phyloP scores from a whole-genome alignment of 495 filamentous ascomycete genomes.

The Aspergillus campestris region DNA sequence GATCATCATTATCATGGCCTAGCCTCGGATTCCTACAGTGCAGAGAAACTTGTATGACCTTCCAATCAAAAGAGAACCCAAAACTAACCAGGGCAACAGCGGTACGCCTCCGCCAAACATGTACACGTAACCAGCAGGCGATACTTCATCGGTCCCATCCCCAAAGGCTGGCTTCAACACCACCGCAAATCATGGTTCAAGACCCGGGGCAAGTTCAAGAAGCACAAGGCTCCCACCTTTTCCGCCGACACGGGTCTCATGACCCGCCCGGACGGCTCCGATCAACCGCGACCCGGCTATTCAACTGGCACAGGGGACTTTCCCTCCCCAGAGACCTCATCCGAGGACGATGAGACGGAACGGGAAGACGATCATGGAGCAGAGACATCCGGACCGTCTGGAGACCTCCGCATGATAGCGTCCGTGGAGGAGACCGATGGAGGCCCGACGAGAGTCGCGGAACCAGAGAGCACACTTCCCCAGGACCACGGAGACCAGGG shows the following conservation, averaged over 20 bases:
- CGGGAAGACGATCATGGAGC: conserved; percentile 12
- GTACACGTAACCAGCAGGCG: conserved; percentile 54
- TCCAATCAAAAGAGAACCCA: not conserved
- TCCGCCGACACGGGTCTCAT: conserved; percentile 36
- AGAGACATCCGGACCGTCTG: not conserved
- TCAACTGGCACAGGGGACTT: conserved; percentile 13
- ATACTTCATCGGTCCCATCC: conserved; percentile 62
- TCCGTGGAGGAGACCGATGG: too few species aligned
- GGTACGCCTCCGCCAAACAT: conserved; percentile 55
- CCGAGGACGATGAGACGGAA: conserved; percentile 12
- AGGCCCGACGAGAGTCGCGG: too few species aligned
- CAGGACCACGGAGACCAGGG: too few species aligned
- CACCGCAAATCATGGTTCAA: conserved; percentile 58
- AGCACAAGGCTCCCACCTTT: conserved; percentile 50
- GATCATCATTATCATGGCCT: conserved; percentile 24
- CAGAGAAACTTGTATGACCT: conserved; percentile 42
- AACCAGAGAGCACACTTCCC: too few species aligned
- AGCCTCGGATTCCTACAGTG: conserved; percentile 42
- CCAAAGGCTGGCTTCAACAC: conserved; percentile 58
- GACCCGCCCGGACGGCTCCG: conserved; percentile 30
- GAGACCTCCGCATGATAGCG: not conserved
- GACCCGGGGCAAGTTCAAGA: conserved; percentile 41
- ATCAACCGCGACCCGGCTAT: conserved; percentile 30
- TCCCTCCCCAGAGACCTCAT: conserved; percentile 13
- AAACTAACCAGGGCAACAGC: conserved; percentile 23